These are phyloP conservation scores for Ustilago lituana DNA, from an alignment of 1,284 basidiomycete species.

Conservation along the genomic window DNA sequence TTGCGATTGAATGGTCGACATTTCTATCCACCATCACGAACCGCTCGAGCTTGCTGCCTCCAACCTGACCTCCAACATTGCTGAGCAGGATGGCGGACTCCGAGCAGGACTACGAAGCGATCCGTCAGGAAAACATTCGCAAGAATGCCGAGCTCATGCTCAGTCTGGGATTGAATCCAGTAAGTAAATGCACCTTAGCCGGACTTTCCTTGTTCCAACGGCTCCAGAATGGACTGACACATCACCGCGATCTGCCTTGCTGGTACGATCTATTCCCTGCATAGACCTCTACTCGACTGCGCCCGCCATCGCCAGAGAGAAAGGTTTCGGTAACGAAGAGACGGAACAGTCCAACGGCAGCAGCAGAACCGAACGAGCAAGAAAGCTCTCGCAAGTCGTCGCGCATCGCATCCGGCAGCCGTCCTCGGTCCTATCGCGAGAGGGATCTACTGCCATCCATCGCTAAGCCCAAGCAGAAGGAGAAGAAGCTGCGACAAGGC, in stretches of 20 bases:
- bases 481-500: constrained; percentile 31
- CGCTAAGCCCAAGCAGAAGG: constrained; percentile 23
- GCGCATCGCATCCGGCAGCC: constrained; percentile 31
- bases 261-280: not conserved
- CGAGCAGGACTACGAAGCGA: constrained; percentile 50
- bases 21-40: too few relatives aligned
- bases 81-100: constrained; percentile 31
- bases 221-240: too few relatives aligned
- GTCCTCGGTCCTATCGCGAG: constrained; percentile 37
- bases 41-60: not conserved
- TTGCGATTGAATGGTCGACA: too few relatives aligned
- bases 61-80: not conserved
- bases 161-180: constrained; percentile 41
- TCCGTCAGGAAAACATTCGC: constrained; percentile 67
- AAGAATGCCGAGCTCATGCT: constrained; percentile 59
- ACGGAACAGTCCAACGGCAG: constrained; percentile 9
- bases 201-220: too few relatives aligned
- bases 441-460: constrained; percentile 25
- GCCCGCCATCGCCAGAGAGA: constrained; percentile 36
- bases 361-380: constrained; percentile 10
- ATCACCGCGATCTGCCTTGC: too few relatives aligned
- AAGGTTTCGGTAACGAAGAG: constrained; percentile 16
- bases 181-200: constrained; percentile 10
- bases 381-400: constrained; percentile 37
- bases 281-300: constrained; percentile 27